These are phyloP conservation scores for Monosporascus cannonballus DNA, from an alignment of 2,329 filamentous ascomycete species.

Conservation along the genomic window DNA sequence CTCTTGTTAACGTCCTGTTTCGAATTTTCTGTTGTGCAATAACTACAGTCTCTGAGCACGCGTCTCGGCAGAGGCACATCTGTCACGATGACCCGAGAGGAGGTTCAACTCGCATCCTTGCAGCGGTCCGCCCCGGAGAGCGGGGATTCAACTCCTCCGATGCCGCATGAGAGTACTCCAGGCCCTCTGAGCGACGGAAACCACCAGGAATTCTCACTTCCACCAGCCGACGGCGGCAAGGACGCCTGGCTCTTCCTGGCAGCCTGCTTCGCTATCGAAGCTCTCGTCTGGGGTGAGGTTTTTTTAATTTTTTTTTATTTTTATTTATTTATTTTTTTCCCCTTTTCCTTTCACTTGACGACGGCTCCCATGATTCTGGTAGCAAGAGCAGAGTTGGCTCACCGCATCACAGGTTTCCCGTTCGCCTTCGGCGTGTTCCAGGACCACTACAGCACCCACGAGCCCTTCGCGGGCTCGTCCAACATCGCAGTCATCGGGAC, in stretches of 20 bases:
- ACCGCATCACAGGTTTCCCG: constrained; percentile 48
- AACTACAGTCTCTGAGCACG: no score
- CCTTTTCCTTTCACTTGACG: no score
- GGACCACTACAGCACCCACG: constrained; percentile 57
- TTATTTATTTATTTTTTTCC: no score
- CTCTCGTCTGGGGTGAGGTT: constrained; percentile 42
- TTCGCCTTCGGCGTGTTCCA: constrained; percentile 67
- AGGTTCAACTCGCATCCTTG: neutral
- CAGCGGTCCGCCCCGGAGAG: neutral
- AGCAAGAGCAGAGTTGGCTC: constrained; percentile 2
- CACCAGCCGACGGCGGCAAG: constrained; percentile 41
- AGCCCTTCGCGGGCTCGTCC: constrained; percentile 48
- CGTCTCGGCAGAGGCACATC: neutral
- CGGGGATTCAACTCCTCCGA: neutral
- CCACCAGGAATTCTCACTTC: constrained; percentile 27
- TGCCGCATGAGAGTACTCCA: neutral
- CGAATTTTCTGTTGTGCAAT: no score
- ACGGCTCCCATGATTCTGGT: no score
- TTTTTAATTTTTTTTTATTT: no score
- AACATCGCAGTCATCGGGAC: constrained; percentile 60
- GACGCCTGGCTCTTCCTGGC: constrained; percentile 45
- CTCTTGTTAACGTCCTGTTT: no score
- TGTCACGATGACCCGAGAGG: neutral
- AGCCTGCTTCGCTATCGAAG: constrained; percentile 46
- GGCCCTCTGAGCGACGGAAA: neutral